These are phyloP conservation scores for Castanea mollissima DNA, from an alignment of 306 rosid genomes.

Conservation along the genomic window DNA sequence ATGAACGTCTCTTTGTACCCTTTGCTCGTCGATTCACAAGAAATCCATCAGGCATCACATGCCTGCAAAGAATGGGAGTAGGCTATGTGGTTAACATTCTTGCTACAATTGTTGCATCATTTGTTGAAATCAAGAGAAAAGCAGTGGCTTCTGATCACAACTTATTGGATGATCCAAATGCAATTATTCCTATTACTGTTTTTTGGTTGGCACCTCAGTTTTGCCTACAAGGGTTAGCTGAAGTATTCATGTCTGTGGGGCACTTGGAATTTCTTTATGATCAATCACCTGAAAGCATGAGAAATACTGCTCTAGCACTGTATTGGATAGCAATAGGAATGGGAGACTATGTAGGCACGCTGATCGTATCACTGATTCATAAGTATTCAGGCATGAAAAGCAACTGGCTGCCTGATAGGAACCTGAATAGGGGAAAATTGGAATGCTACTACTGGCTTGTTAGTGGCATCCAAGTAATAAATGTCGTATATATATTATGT, in stretches of 20 bases:
- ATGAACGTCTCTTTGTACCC: constrained; percentile 69
- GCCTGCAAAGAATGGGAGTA: constrained; percentile 80
- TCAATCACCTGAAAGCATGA: constrained; percentile 80
- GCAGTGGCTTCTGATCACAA: constrained; percentile 39
- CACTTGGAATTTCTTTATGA: constrained; percentile 80
- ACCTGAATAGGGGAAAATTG: constrained; percentile 69
- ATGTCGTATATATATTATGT: constrained; percentile 57
- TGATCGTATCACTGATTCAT: constrained; percentile 57
- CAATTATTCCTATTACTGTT: constrained; percentile 61
- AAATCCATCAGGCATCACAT: constrained; percentile 69
- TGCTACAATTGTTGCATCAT: constrained; percentile 53
- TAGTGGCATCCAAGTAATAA: constrained; percentile 59
- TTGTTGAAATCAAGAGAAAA: constrained; percentile 59
- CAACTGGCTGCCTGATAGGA: constrained; percentile 83
- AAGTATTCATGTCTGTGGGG: constrained; percentile 73
- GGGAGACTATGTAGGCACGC: constrained; percentile 58
- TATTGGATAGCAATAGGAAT: constrained; percentile 50
- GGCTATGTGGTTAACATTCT: constrained; percentile 56
- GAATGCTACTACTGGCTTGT: constrained; percentile 63
- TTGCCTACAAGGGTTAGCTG: constrained; percentile 60
- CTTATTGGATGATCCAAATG: constrained; percentile 59
- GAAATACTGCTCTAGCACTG: constrained; percentile 67
- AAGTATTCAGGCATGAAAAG: constrained; percentile 31
- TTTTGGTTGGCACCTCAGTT: constrained; percentile 84
- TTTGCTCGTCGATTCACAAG: constrained; percentile 46